phyloP scores from a whole-genome alignment of 805 yeast genomes.

The Hanseniaspora lachancei region DNA sequence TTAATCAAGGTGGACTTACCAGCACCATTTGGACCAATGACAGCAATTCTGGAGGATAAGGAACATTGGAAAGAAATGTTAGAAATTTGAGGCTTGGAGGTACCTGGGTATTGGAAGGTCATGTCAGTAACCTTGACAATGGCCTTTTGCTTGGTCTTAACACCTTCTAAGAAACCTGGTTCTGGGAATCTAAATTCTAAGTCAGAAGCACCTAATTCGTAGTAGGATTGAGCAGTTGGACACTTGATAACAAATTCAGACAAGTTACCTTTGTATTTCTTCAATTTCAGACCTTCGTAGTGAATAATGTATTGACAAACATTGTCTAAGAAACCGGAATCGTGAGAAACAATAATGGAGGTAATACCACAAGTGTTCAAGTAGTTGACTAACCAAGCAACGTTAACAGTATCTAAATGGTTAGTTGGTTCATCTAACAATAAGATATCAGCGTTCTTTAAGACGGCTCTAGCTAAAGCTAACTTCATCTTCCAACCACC shows the following conservation, averaged over 20 bases:
- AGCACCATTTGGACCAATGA: slow-evolving; percentile 99
- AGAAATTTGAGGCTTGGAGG: slow-evolving; percentile 81
- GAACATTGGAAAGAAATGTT: slow-evolving; percentile 98
- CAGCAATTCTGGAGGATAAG: slow-evolving; percentile 98
- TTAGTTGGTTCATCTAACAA: slow-evolving; percentile 99
- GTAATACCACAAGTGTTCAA: slow-evolving; percentile 96
- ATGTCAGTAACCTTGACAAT: slow-evolving; percentile 94
- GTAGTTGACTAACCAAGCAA: slow-evolving; percentile 99
- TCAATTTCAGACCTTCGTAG: slow-evolving; percentile 98
- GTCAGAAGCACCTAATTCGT: slow-evolving; percentile 97
- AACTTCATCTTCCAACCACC: slow-evolving; percentile 99
- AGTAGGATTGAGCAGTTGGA: slow-evolving; percentile 97
- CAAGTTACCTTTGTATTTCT: slow-evolving; percentile 99
- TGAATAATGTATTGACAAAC: slow-evolving; percentile 97
- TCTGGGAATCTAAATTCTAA: slow-evolving; percentile 96
- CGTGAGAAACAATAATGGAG: slow-evolving; percentile 97
- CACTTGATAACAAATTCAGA: slow-evolving; percentile 97
- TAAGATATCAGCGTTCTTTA: slow-evolving; percentile 94
- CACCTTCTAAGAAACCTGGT: slow-evolving; percentile 99
- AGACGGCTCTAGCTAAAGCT: slow-evolving; percentile 98
- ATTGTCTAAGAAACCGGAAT: slow-evolving; percentile 97
- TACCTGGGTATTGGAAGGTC: slow-evolving; percentile 99
- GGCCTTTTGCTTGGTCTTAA: slow-evolving; percentile 99
- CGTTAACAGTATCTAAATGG: slow-evolving; percentile 99
- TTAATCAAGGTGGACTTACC: slow-evolving; percentile 99